Evolutionary conservation across 1,284 basidiomycete genomes (phyloP).

Genomic region (Cystobasidiaceae sp.): DNA sequence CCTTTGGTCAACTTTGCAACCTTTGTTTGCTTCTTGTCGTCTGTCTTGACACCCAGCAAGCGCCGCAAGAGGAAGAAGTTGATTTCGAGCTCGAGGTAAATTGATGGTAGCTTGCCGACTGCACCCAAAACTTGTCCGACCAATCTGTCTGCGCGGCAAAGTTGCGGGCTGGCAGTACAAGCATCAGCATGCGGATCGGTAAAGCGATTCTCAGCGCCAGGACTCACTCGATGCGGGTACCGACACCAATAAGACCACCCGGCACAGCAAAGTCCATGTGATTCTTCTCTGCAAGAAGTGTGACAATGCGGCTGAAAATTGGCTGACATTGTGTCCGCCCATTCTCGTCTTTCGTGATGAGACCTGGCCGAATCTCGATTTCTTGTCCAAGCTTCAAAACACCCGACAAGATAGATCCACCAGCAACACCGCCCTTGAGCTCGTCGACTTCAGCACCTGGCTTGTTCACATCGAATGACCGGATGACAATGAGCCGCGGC

Average conservation of each 20-base stretch:
- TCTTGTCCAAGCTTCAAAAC: conserved; percentile 85
- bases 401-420: conserved; percentile 90
- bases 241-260: conserved; percentile 95
- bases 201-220: background rate
- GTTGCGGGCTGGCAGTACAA: conserved; percentile 57
- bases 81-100: conserved; percentile 89
- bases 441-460: conserved; percentile 95
- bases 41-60: conserved; percentile 93
- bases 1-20: conserved; percentile 84
- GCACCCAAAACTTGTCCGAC: conserved; percentile 94
- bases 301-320: conserved; percentile 85
- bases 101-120: conserved; percentile 85
- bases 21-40: conserved; percentile 97
- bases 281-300: conserved; percentile 91
- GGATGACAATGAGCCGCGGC: conserved; percentile 93
- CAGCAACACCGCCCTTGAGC: conserved; percentile 95
- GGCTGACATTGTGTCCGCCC: conserved; percentile 89
- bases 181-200: background rate
- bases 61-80: conserved; percentile 87
- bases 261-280: conserved; percentile 92
- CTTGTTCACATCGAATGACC: conserved; percentile 99
- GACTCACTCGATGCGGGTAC: conserved; percentile 54
- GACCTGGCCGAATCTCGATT: conserved; percentile 94
- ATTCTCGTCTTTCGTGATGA: conserved; percentile 89
- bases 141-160: conserved; percentile 92